These are phyloP conservation scores for Gryganskiella cystojenkinii DNA, from an alignment of 192 early-diverging fungal genomes.

Conservation along the genomic window DNA sequence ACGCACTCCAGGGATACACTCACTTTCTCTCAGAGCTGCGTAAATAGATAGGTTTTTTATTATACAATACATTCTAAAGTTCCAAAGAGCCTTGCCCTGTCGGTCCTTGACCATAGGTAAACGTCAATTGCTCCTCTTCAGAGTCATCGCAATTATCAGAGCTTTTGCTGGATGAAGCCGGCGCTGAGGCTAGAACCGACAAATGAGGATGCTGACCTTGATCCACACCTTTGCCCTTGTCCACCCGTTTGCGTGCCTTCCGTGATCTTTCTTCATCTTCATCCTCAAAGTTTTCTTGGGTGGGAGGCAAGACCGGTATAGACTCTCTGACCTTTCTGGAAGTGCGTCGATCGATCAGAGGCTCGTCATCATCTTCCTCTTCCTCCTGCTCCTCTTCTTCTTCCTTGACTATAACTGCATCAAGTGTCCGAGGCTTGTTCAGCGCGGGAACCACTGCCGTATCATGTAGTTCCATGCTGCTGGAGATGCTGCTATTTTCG, in stretches of 20 bases:
- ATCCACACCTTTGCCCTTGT: slow-evolving; percentile 10
- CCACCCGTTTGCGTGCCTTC: not conserved
- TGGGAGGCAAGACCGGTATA: too few relatives aligned
- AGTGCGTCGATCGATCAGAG: slow-evolving; percentile 29
- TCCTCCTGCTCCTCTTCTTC: slow-evolving; percentile 23
- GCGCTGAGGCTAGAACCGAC: not conserved
- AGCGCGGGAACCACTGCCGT: not conserved
- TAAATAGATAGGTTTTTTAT: not conserved
- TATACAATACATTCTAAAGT: too few relatives aligned
- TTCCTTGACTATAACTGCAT: not conserved
- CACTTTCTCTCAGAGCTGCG: slow-evolving; percentile 18
- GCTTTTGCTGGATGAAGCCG: too few relatives aligned
- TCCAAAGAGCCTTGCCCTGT: too few relatives aligned
- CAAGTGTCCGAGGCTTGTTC: not conserved
- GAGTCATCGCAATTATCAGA: not conserved
- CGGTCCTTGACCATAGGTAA: too few relatives aligned
- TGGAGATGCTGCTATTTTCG: too few relatives aligned
- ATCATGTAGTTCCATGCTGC: too few relatives aligned
- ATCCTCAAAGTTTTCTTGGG: too few relatives aligned
- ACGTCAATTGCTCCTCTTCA: too few relatives aligned
- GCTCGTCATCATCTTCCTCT: slow-evolving; percentile 24
- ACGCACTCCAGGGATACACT: slow-evolving; percentile 24
- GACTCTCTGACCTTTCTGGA: not conserved
- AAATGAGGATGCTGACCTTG: not conserved
- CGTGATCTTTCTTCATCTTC: not conserved